Percentiles rank a stretch among this genome's conserved stretches.
Conservation (phyloP, 2,329 filamentous ascomycete species). For the Bipolaris sorokiniana region DNA sequence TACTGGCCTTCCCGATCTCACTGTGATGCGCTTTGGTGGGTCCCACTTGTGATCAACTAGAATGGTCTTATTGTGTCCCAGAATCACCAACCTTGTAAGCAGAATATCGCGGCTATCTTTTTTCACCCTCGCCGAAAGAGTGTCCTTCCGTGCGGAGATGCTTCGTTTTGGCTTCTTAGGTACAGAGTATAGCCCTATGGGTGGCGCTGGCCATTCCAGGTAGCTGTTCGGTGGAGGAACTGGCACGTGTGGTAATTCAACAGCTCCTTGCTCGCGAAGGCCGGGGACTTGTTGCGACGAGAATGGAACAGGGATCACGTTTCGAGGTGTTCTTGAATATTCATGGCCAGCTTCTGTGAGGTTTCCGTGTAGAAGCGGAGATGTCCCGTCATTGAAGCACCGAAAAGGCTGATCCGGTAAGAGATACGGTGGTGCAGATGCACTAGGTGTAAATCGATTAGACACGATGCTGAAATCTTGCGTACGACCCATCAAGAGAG, state of each 20-base stretch:
- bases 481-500: no score
- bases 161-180: constrained; percentile 21
- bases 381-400: not conserved
- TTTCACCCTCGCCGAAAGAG: not conserved
- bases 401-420: not conserved
- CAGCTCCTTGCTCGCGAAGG: not conserved
- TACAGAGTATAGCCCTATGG: constrained; percentile 29
- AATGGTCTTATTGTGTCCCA: constrained; percentile 13
- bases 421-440: not conserved
- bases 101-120: constrained; percentile 1
- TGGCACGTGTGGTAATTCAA: not conserved
- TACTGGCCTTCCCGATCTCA: not conserved
- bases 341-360: not conserved
- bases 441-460: not conserved
- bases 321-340: no score
- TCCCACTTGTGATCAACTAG: constrained; percentile 32
- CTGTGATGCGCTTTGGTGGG: constrained; percentile 13
- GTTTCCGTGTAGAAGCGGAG: not conserved
- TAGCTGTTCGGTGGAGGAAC: not conserved
- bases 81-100: constrained; percentile 28
- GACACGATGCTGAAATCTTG: no score
- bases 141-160: constrained; percentile 8
- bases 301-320: not conserved
- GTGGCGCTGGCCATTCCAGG: constrained; percentile 19
- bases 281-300: not conserved